Percentiles rank a stretch among this genome's conserved stretches.
phyloP scores from a whole-genome alignment of 345 rosid genomes.

The Eucalyptus globulus region DNA sequence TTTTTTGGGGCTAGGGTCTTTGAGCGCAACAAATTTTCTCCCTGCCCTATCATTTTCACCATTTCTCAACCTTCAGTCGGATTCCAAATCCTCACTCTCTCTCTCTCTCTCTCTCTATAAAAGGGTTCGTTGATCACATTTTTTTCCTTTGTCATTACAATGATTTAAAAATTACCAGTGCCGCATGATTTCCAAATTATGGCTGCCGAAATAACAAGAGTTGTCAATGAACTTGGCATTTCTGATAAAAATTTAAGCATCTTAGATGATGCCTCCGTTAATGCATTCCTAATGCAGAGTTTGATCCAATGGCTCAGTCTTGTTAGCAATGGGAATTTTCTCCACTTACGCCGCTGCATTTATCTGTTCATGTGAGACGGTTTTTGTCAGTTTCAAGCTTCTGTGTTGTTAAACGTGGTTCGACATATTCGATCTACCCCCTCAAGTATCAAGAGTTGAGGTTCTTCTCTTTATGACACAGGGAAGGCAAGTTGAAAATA shows the following conservation, averaged over 20 bases:
- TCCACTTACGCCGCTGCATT: rapidly evolving
- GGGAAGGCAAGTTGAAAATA: no score
- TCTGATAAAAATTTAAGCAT: no score
- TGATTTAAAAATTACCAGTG: neutral
- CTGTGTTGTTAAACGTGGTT: neutral
- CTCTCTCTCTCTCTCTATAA: no score
- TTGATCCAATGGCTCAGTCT: neutral
- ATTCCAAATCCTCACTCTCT: rapidly evolving
- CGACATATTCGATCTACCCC: neutral
- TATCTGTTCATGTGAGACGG: no score
- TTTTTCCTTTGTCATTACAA: neutral
- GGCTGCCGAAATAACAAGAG: neutral
- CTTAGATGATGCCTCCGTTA: neutral
- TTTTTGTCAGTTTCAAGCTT: neutral
- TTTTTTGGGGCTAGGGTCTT: neutral
- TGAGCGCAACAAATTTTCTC: neutral
- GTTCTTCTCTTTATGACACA: neutral
- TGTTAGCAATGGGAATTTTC: neutral
- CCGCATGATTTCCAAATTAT: neutral
- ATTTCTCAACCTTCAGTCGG: neutral
- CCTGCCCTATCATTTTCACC: neutral
- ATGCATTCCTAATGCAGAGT: neutral
- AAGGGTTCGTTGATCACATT: neutral
- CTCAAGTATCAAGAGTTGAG: neutral
- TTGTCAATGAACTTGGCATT: neutral